These are phyloP conservation scores for Actinomortierella wolfii DNA, from an alignment of 371 early-diverging fungal species.

Conservation along the genomic window DNA sequence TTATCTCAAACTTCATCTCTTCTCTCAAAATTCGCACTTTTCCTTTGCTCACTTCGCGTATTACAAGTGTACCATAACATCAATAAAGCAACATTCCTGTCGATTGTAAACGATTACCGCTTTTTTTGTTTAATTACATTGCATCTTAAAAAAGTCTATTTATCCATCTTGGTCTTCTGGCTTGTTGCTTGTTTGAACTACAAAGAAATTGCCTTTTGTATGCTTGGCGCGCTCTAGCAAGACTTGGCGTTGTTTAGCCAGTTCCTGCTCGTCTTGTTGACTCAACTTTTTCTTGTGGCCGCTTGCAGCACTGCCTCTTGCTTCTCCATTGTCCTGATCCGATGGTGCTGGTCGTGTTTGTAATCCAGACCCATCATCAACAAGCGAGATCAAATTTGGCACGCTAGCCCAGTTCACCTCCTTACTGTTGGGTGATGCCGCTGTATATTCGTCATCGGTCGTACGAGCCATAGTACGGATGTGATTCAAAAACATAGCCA, in stretches of 20 bases:
- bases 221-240: conserved; percentile 17
- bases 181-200: conserved; percentile 21
- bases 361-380: conserved; percentile 34
- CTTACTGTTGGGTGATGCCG: background rate
- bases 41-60: background rate
- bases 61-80: no score
- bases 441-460: background rate
- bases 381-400: conserved; percentile 22
- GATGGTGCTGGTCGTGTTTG: conserved; percentile 11
- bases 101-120: no score
- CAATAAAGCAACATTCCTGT: background rate
- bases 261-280: conserved; percentile 10
- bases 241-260: conserved; percentile 12
- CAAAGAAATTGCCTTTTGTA: conserved; percentile 41
- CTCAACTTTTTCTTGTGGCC: background rate
- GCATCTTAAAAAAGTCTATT: background rate
- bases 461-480: conserved; percentile 9
- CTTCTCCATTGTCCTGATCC: background rate
- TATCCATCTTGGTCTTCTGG: conserved; percentile 16
- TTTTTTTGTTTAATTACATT: conserved; percentile 7
- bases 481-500: conserved; percentile 31
- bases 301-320: background rate
- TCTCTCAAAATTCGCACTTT: background rate
- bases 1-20: no score
- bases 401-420: conserved; percentile 3